A percentile compares a stretch with the other conserved stretches of the same genome.
phyloP scores from a whole-genome alignment of 345 rosid genomes.

The Gossypium stocksii region DNA sequence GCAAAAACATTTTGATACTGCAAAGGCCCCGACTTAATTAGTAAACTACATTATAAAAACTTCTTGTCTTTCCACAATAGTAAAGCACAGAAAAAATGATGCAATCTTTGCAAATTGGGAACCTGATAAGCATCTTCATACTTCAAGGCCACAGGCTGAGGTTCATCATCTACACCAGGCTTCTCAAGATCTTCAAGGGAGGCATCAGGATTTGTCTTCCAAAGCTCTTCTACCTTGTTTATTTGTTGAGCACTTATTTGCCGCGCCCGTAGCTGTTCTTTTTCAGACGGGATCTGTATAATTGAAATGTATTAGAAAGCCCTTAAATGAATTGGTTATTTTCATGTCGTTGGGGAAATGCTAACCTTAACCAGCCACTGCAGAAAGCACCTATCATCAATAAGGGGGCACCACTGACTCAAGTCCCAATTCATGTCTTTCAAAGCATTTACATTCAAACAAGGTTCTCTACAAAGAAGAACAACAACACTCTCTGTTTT shows the following conservation, averaged over 20 bases:
- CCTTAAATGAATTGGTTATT: not conserved
- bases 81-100: not conserved
- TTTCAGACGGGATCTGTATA: slow-evolving; percentile 90
- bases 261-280: slow-evolving; percentile 98
- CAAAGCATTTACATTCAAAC: slow-evolving; percentile 92
- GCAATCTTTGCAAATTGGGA: slow-evolving; percentile 7
- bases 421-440: slow-evolving; percentile 99
- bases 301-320: slow-evolving; percentile 22
- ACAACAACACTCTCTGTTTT: slow-evolving; percentile 99
- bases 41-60: not conserved
- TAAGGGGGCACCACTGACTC: slow-evolving; percentile 98
- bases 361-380: slow-evolving; percentile 99
- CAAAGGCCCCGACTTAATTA: slow-evolving; percentile 19
- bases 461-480: slow-evolving; percentile 97
- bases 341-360: not conserved
- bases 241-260: slow-evolving; percentile 99
- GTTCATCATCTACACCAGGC: slow-evolving; percentile 99
- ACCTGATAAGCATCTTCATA: slow-evolving; percentile 99
- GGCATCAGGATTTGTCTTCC: slow-evolving; percentile 99
- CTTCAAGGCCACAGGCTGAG: slow-evolving; percentile 85
- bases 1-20: slow-evolving; percentile 99
- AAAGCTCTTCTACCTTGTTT: slow-evolving; percentile 94
- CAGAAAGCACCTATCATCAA: slow-evolving; percentile 96
- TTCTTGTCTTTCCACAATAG: not conserved
- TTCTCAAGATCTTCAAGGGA: slow-evolving; percentile 98